A percentile compares a stretch with the other conserved stretches of the same genome.
Evolutionary conservation across 352 stramenopile genomes (phyloP).

Genomic region (Globisporangium spiculum): DNA sequence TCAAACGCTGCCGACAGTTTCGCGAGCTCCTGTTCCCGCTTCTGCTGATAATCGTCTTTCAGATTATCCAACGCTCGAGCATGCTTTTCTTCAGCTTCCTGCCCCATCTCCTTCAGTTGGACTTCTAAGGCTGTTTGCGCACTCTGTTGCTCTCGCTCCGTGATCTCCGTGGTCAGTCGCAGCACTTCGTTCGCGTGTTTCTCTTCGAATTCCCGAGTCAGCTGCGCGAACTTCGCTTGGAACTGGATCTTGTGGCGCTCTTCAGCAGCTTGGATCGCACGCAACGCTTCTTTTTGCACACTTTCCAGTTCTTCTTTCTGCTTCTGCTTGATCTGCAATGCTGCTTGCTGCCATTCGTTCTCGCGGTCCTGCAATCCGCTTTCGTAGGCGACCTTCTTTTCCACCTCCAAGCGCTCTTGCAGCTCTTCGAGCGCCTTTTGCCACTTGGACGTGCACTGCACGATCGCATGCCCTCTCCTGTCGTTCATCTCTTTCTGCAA

Average conservation of each 20-base stretch:
- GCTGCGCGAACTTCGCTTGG: slow-evolving; percentile 30
- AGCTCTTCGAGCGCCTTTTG: slow-evolving; percentile 66
- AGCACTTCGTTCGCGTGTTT: slow-evolving; percentile 24
- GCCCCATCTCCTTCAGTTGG: slow-evolving; percentile 22
- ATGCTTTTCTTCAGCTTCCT: slow-evolving; percentile 16
- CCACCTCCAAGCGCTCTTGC: slow-evolving; percentile 54
- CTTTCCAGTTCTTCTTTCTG: slow-evolving; percentile 66
- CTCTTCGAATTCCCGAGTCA: slow-evolving; percentile 34
- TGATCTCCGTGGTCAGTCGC: slow-evolving; percentile 23
- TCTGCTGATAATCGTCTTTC: slow-evolving; percentile 6
- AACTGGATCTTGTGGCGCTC: slow-evolving; percentile 56
- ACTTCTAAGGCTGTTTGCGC: slow-evolving; percentile 21
- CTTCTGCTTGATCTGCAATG: slow-evolving; percentile 64
- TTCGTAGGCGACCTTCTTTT: slow-evolving; percentile 62
- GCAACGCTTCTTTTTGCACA: slow-evolving; percentile 58
- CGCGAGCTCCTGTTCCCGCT: slow-evolving; percentile 16
- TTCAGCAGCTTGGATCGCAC: slow-evolving; percentile 62
- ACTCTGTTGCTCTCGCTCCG: slow-evolving; percentile 23
- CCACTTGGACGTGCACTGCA: slow-evolving; percentile 73
- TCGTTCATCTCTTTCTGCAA: slow-evolving; percentile 70
- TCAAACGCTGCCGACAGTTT: slow-evolving; percentile 14
- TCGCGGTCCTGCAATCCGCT: slow-evolving; percentile 67
- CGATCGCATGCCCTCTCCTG: slow-evolving; percentile 46
- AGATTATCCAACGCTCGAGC: background rate
- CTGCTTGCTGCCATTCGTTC: slow-evolving; percentile 72